Conservation (phyloP, 2,329 filamentous ascomycete genomes). For the Ophiosphaerella korrae region DNA sequence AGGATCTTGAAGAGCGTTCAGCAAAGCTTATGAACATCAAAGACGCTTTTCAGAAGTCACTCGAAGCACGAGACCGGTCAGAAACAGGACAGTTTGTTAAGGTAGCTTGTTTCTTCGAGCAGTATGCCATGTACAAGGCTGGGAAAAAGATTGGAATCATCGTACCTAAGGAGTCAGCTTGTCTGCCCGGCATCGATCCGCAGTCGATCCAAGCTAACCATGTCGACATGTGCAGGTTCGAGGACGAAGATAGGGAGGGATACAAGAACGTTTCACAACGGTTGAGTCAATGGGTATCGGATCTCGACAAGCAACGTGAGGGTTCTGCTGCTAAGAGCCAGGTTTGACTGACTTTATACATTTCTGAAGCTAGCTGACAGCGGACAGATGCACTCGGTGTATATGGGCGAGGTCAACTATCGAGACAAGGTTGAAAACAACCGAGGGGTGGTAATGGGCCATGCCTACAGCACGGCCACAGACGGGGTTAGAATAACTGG, state of each 20-base stretch:
- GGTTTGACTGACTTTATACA: no score
- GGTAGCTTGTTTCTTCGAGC: conserved; percentile 21
- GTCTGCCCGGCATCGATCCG: conserved; percentile 12
- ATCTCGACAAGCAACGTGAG: no score
- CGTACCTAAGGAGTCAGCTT: conserved; percentile 11
- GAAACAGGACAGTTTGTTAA: not conserved
- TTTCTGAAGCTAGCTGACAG: no score
- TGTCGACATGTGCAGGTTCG: no score
- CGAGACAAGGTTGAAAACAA: conserved; percentile 14
- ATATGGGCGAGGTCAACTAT: conserved; percentile 13
- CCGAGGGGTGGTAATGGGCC: conserved; percentile 7
- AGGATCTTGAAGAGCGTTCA: conserved; percentile 13
- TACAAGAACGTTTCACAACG: no score
- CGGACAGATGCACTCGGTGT: conserved; percentile 5
- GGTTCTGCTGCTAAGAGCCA: no score
- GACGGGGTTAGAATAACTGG: conserved; percentile 14
- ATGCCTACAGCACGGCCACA: conserved; percentile 12
- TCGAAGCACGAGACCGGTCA: no score
- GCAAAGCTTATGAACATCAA: no score
- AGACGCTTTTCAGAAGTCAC: no score
- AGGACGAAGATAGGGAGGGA: no score
- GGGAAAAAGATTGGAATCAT: conserved; percentile 13
- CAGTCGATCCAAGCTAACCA: conserved; percentile 15
- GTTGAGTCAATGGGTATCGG: no score
- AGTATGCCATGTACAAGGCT: conserved; percentile 10